Evolutionary conservation across 2,329 filamentous ascomycete species (phyloP), one percentile per base, ranked within the genome.

Genomic region (Ophiognomonia clavigignenti-juglandacearum): DNA sequence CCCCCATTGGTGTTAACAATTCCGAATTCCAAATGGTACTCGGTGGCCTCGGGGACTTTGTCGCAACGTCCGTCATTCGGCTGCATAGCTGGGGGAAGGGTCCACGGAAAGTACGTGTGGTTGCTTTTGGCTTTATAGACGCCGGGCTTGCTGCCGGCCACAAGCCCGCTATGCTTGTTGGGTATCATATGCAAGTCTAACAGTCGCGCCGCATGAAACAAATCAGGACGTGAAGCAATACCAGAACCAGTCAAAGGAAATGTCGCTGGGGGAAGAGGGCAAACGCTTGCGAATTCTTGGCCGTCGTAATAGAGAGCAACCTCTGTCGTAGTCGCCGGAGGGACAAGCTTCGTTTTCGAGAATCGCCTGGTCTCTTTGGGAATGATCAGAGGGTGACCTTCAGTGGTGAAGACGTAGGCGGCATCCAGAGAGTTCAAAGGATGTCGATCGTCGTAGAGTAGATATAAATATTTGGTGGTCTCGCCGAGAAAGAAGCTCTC

Each of bases 401-500:
- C 93, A 0, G 93, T 98, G 0, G 88, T 93, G 63, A 98, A 97
- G 13, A 98, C 92, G 63, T 86, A 95, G 0, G 91, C 82, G 0
- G 84, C 83, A 64, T 97, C 93, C 32, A 95, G 70, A 18, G 81
- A 83, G 65, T 97, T 97, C 35, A 98, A 70, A 1, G 91, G 89
- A 66, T 97, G 93, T 13, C 83, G 77, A 4, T 83, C 77, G 55
- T 95, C 88, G 64, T 95, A 97, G 3, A 97, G 78, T 45, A 98
- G 71, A 63, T 95, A 97, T 53, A 98, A 73, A 64, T 98, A 98
- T 66, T 97, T 96, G 37, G 89, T 85, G 2, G 93, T 98, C 67
- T 98, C 93, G 13, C 93, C 92, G 1, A 98, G 75, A 60, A 97
- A 97, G 74, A 97, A 98, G 63, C 92, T 97, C 67, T 98, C 93